Base-by-base conservation (phyloP, 2,329 filamentous ascomycete species). In the Allantophomopsis cytisporea region DNA sequence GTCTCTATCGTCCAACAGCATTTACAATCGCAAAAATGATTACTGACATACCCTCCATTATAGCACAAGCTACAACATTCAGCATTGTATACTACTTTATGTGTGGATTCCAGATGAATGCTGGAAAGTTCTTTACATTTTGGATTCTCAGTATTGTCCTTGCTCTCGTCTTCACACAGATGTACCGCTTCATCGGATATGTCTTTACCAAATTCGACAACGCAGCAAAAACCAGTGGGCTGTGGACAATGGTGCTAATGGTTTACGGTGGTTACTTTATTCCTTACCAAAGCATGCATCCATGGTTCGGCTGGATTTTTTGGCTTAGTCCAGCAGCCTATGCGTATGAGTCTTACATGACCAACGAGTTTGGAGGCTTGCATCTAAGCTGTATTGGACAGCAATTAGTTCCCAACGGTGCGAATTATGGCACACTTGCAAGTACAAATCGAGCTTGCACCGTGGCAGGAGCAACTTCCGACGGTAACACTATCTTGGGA, bases 11-110 rank as follows among this genome's bases (percentile, higher is more conserved):
- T 3, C 43, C 43, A 33, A 20, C 37, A 33, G 37, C 37, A 8
- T 33, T 16, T 15, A 83, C 85, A 12, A 69, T 88, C 36, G 76
- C 86, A 0, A 89, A 83, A 13, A 89, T 91, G 80, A 60, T 94
- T 28, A 80, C 74, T 46, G 87, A 94, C 49, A 62, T 91, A 61
- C 86, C 86, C 0, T 85, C 85, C 60, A 91, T 88, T 58, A 59
- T 91, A 8, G 20, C 59, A 15, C 87, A 88, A 51, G 62, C 73
- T 1, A 68, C 91, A 47, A 62, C 73, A 6, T 91, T 91, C 67
- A 91, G 93, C 54, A 38, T 86, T 33, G 69, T 76, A 1, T 60
- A 93, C 3, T 94, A 94, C 62, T 93, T 94, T 60, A 78, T 94
- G 73, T 80, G 14, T 17, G 39, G 35, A 14, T 33, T 41, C 14